Evolutionary conservation across 1,139 yeast species (phyloP), one percentile per base, ranked within the genome.

Genomic region (Zhuliangozyma blackwelliae): DNA sequence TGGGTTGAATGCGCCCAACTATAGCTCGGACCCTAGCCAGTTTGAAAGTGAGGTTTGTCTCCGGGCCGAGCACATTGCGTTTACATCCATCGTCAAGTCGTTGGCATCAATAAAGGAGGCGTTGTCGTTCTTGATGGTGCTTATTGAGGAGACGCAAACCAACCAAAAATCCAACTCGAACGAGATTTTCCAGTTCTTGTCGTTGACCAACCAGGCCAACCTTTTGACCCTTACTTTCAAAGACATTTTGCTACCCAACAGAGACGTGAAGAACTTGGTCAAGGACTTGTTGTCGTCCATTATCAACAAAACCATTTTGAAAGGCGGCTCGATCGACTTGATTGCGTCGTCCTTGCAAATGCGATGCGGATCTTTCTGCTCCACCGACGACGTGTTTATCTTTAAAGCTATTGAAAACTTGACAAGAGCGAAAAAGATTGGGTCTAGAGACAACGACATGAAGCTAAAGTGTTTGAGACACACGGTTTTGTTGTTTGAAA

Each of bases 331-430:
- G 0, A 92, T 94, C 36, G 98, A 92, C 54, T 72, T 83, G 37
- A 88, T 92, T 39, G 95, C 97, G 1, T 79, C 82, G 25, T 82
- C 94, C 1, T 68, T 94, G 37, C 96, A 92, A 59, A 94, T 87
- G 37, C 81, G 95, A 46, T 94, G 98, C 66, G 96, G 96, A 1
- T 82, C 96, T 2, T 94, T 89, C 60, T 94, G 97, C 54, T 88
- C 97, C 0, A 79, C 95, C 9, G 88, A 86, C 50, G 98, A 94
- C 61, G 97, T 92, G 25, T 74, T 89, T 42, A 86, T 94, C 20
- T 94, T 90, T 68, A 86, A 92, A 60, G 98, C 97, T 0, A 79
- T 89, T 50, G 98, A 94, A 56, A 88, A 85, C 54, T 68, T 94
- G 50, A 85, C 94, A 40, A 79, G 83, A 51, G 97, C 97, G 0